Evolutionary conservation across 2,329 filamentous ascomycete genomes (phyloP).

Genomic region (Fonsecaea erecta): DNA sequence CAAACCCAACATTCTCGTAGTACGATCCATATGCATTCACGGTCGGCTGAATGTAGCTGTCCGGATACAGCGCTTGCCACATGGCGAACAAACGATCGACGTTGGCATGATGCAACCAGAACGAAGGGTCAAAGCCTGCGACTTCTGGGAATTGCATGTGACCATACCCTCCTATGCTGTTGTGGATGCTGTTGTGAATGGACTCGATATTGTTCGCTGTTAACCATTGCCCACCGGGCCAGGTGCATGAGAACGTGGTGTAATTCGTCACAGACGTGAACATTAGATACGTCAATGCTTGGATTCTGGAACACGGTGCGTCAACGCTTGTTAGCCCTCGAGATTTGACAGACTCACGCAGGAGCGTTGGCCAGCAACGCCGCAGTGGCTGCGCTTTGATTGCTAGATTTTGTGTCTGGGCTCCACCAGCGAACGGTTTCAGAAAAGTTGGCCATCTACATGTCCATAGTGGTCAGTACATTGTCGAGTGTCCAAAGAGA

Average conservation of each 20-base stretch:
- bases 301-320: conserved; percentile 17
- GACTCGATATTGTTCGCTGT: conserved; percentile 46
- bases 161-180: conserved; percentile 60
- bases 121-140: conserved; percentile 78
- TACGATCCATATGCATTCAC: conserved; percentile 63
- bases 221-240: conserved; percentile 20
- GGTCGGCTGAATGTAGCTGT: conserved; percentile 56
- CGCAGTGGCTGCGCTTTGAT: conserved; percentile 32
- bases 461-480: not conserved
- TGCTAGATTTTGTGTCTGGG: conserved; percentile 25
- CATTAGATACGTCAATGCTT: conserved; percentile 39
- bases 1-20: conserved; percentile 29
- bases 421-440: conserved; percentile 34
- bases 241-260: conserved; percentile 35
- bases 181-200: conserved; percentile 56
- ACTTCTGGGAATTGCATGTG: conserved; percentile 74
- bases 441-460: conserved; percentile 29
- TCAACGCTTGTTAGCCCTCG: conserved; percentile 3
- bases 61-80: conserved; percentile 75
- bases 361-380: conserved; percentile 33
- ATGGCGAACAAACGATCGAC: conserved; percentile 76
- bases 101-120: conserved; percentile 76
- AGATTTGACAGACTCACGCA: conserved; percentile 14
- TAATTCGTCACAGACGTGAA: conserved; percentile 40
- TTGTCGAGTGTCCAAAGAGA: not conserved